Conservation (phyloP, 768 basidiomycete species). For the Tricholoma bakamatsutake region DNA sequence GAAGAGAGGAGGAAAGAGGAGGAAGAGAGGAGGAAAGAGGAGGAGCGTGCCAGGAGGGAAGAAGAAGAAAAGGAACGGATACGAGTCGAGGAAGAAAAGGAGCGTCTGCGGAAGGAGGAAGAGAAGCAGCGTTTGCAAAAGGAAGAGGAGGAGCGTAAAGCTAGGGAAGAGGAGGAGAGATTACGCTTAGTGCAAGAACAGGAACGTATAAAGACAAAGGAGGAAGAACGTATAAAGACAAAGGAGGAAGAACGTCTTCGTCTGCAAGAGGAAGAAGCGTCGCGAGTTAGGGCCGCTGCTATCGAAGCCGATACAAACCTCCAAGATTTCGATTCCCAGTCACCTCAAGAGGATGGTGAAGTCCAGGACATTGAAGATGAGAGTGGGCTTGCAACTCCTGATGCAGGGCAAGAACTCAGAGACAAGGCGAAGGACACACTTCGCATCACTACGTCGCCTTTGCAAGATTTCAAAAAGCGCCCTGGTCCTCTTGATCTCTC, state of each 20-base stretch:
- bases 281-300: slow-evolving; percentile 35
- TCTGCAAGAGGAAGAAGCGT: slow-evolving; percentile 29
- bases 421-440: slow-evolving; percentile 49
- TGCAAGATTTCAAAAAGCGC: slow-evolving; percentile 40
- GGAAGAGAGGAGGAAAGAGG: slow-evolving; percentile 20
- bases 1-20: slow-evolving; percentile 25
- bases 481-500: slow-evolving; percentile 74
- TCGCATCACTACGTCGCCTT: slow-evolving; percentile 57
- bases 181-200: slow-evolving; percentile 33
- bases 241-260: slow-evolving; percentile 27
- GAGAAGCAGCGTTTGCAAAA: slow-evolving; percentile 21
- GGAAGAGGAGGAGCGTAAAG: slow-evolving; percentile 25
- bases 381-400: slow-evolving; percentile 43
- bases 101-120: slow-evolving; percentile 28
- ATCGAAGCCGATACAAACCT: slow-evolving; percentile 27
- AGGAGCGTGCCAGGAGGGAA: slow-evolving; percentile 27
- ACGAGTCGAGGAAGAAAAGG: slow-evolving; percentile 48
- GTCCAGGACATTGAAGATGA: slow-evolving; percentile 20
- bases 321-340: slow-evolving; percentile 20
- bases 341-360: slow-evolving; percentile 28
- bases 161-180: slow-evolving; percentile 47
- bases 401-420: slow-evolving; percentile 34
- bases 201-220: slow-evolving; percentile 30
- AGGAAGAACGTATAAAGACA: slow-evolving; percentile 31
- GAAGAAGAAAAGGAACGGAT: slow-evolving; percentile 21